Conservation (phyloP, 1,284 basidiomycete species). For the Rhodotorula sp. region DNA sequence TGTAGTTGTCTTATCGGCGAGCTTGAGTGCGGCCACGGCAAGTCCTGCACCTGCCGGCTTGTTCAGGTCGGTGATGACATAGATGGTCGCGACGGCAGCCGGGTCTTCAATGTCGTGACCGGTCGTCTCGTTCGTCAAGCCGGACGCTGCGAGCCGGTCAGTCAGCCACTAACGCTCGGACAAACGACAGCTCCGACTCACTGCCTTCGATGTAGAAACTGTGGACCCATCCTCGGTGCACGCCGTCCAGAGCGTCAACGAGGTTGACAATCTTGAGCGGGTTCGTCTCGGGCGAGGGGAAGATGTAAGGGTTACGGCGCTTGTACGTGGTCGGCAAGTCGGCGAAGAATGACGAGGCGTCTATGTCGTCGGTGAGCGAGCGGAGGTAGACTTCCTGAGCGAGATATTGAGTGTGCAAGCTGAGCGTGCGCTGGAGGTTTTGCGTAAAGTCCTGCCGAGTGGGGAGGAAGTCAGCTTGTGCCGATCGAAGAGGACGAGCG, state of each 20-base stretch:
- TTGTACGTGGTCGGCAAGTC: constrained; percentile 71
- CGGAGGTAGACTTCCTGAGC: constrained; percentile 62
- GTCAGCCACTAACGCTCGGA: constrained; percentile 3
- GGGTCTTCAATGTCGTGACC: constrained; percentile 42
- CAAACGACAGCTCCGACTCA: background rate
- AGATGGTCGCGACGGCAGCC: constrained; percentile 54
- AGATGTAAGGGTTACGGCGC: constrained; percentile 70
- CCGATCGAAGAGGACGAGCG: too few species aligned
- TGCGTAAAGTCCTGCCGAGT: constrained; percentile 62
- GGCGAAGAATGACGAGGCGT: constrained; percentile 79
- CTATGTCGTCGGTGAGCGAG: constrained; percentile 59
- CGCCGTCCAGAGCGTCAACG: constrained; percentile 54
- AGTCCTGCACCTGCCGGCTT: constrained; percentile 60
- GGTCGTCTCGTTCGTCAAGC: constrained; percentile 28
- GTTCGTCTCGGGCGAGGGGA: constrained; percentile 55
- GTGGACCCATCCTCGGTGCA: constrained; percentile 51
- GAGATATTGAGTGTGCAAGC: constrained; percentile 16
- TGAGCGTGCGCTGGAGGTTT: constrained; percentile 28
- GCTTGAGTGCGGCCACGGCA: constrained; percentile 63
- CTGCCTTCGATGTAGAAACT: constrained; percentile 43
- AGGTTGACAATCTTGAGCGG: constrained; percentile 59
- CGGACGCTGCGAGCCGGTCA: constrained; percentile 39
- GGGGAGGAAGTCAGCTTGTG: too few species aligned
- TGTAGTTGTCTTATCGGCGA: constrained; percentile 50
- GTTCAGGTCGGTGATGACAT: constrained; percentile 78